These are phyloP conservation scores for Nelumbo lutea DNA, from an alignment of 164 flowering plant species.

Conservation along the genomic window DNA sequence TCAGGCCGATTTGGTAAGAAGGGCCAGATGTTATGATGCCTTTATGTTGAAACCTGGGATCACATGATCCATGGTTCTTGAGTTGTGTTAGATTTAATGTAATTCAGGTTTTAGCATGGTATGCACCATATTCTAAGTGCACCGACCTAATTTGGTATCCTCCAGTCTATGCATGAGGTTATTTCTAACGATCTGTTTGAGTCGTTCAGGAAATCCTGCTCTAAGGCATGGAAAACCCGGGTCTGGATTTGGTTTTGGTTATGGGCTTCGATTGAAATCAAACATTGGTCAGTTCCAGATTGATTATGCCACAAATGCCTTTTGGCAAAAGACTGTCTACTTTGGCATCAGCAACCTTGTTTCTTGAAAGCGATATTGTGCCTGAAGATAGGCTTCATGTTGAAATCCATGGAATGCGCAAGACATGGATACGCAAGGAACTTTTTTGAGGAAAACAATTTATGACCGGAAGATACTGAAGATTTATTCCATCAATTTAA, in stretches of 20 bases:
- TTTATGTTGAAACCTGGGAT: too few relatives aligned
- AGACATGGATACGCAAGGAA: neutral
- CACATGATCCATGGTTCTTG: too few relatives aligned
- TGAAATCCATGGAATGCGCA: neutral
- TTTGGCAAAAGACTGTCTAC: constrained; percentile 66
- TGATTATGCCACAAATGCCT: constrained; percentile 76
- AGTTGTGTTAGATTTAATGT: too few relatives aligned
- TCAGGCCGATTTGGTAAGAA: too few relatives aligned
- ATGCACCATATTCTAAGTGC: too few relatives aligned
- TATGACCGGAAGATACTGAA: neutral
- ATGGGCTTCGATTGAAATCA: constrained; percentile 64
- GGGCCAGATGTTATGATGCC: too few relatives aligned
- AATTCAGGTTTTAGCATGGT: too few relatives aligned
- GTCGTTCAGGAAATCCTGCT: constrained; percentile 74
- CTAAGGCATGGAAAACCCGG: constrained; percentile 93
- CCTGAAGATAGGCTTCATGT: neutral
- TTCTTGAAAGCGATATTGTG: constrained; percentile 15
- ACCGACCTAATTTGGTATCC: too few relatives aligned
- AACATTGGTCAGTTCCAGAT: constrained; percentile 64
- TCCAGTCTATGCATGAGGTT: too few relatives aligned
- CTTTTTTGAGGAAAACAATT: neutral
- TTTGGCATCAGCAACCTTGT: constrained; percentile 63
- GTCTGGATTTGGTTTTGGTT: constrained; percentile 70
- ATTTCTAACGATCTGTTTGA: neutral
- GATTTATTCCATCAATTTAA: neutral